These are phyloP conservation scores for Alternaria sp. DNA, from an alignment of 2,329 filamentous ascomycete species.

Conservation along the genomic window DNA sequence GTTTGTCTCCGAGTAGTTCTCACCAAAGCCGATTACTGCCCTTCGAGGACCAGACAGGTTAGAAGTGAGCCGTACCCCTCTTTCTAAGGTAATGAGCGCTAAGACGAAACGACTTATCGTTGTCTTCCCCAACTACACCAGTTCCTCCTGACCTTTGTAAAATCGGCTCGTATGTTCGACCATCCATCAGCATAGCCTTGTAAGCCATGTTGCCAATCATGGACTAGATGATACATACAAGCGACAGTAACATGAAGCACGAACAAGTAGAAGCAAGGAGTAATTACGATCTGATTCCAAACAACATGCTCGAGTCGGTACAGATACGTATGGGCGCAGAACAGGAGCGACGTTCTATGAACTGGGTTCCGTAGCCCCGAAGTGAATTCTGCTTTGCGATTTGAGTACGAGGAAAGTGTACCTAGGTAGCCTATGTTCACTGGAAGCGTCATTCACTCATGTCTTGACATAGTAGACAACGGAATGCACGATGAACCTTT, in stretches of 20 bases:
- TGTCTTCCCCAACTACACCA: background rate
- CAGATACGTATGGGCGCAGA: background rate
- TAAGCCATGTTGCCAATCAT: slow-evolving; percentile 29
- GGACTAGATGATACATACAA: slow-evolving; percentile 48
- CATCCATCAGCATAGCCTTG: slow-evolving; percentile 12
- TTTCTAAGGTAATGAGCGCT: background rate
- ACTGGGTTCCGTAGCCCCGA: no score
- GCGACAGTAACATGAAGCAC: slow-evolving; percentile 53
- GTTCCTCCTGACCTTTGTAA: background rate
- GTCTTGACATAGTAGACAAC: background rate
- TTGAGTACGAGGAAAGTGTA: background rate
- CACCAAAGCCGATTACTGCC: background rate
- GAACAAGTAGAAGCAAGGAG: slow-evolving; percentile 57
- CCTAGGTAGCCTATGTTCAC: background rate
- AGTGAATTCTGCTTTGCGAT: background rate
- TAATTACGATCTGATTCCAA: slow-evolving; percentile 51
- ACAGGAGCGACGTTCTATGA: background rate
- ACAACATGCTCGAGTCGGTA: background rate
- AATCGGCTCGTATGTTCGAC: background rate
- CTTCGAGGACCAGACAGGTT: slow-evolving; percentile 13
- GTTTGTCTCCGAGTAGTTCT: background rate
- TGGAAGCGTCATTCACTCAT: background rate
- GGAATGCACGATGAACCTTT: background rate
- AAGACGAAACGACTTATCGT: slow-evolving; percentile 7
- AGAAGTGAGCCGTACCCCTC: slow-evolving; percentile 11